Evolutionary conservation across 2,329 filamentous ascomycete genomes (phyloP), one percentile per base, ranked within the genome.

Genomic region (Arthrobotrys entomopaga): DNA sequence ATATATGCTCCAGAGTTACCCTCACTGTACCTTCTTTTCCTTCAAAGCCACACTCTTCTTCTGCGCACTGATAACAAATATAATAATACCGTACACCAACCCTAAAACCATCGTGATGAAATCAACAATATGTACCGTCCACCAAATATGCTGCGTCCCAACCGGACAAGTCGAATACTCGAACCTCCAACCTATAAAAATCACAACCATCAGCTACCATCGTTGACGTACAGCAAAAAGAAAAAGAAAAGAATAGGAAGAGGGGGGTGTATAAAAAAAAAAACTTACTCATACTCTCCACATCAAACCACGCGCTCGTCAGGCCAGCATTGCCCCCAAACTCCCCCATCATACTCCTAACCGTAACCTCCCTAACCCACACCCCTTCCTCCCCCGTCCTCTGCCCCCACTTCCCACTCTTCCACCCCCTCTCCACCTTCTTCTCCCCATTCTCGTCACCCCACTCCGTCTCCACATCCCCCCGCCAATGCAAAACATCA

Each of bases 321-420:
- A 99, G 84, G 0, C 93, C 95, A 0, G 93, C 92, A 80, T 97
- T 95, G 19, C 95, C 95, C n/a, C 88, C 90, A 81, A 91, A 99
- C 66, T 91, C 91, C 65, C 95, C 95, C 95, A 99, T 99, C 93
- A 99, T 98, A 81, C 92, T 97, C 71, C 93, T 89, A 1, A 99
- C 91, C 0, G 95, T 99, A 77, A 98, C 88, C 82, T 99, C 95
- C 26, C 94, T 86, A 4, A 97, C 77, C 3, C 82, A 83, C 1
- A 81, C 77, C 1, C 81, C 80, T 6, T 81, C 82, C 0, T 83
- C 79, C 11, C 80, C 80, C 3, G 78, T 77, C 57, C 50, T 73
- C 24, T 67, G 54, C 61, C 56, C 75, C 54, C 73, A 46, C 22
- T 75, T 75, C 4, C 57, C 58, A 7, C 75, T 63, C 48, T 75